Percentiles rank a stretch among this genome's conserved stretches.
phyloP scores from a whole-genome alignment of 2,329 filamentous ascomycete species.

The Alternaria sp. region DNA sequence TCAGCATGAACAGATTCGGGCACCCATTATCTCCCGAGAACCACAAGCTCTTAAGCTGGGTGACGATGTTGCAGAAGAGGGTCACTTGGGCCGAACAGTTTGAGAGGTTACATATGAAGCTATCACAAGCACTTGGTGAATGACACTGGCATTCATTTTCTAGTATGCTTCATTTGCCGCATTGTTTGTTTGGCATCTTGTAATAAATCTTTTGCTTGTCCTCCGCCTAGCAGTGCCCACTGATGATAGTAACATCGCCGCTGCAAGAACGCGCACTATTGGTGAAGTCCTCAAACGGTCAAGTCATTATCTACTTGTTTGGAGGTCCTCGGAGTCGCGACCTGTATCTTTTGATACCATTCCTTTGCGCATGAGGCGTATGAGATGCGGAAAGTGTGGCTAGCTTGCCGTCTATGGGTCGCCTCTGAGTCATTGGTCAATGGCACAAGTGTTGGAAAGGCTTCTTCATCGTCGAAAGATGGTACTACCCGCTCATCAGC shows the following conservation, averaged over 20 bases:
- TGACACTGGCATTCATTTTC: not conserved
- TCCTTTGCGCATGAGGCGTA: not conserved
- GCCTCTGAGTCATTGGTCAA: not conserved
- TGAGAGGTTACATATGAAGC: not conserved
- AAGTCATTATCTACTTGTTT: not conserved
- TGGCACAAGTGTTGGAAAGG: not conserved
- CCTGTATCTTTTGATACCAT: not conserved
- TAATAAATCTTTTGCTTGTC: not conserved
- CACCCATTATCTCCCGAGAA: not conserved
- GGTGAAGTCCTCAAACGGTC: not conserved
- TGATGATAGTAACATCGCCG: not conserved
- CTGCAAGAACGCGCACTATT: not conserved
- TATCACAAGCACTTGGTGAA: not conserved
- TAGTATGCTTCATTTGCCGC: not conserved
- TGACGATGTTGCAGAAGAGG: conserved; percentile 5
- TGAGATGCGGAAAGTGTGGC: not conserved
- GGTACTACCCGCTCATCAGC: not conserved
- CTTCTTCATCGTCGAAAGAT: not conserved
- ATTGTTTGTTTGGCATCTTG: not conserved
- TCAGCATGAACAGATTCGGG: not conserved
- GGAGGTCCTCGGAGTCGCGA: not conserved
- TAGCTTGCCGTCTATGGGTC: not conserved
- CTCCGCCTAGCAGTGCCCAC: not conserved
- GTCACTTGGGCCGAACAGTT: not conserved
- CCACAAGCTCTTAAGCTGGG: not conserved